Conservation (phyloP, 352 stramenopile species). For the Aphanomyces stellatus region DNA sequence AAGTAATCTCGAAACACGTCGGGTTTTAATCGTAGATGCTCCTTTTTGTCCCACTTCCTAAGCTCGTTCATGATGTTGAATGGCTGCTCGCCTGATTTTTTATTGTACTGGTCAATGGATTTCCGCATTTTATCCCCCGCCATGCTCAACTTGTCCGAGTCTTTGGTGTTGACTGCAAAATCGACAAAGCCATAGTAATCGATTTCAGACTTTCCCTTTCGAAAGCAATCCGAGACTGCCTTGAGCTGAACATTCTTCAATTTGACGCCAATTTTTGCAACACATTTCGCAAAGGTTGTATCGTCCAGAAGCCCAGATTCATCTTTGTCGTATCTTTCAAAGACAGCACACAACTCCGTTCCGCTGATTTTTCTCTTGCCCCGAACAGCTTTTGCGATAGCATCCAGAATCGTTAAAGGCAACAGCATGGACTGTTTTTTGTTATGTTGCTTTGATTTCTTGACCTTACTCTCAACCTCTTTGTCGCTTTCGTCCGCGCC, state of each 20-base stretch:
- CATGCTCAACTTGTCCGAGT: constrained; percentile 48
- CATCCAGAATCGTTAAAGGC: not conserved
- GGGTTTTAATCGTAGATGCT: not conserved
- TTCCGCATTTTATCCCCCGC: constrained; percentile 39
- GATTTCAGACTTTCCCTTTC: constrained; percentile 23
- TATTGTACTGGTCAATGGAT: constrained; percentile 40
- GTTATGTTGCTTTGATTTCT: not conserved
- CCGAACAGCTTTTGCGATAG: not conserved
- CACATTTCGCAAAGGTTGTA: constrained; percentile 45
- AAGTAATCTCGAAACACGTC: not conserved
- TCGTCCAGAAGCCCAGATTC: constrained; percentile 27
- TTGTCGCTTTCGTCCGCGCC: not conserved
- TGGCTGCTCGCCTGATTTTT: constrained; percentile 31
- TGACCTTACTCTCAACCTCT: not conserved
- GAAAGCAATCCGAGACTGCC: constrained; percentile 35
- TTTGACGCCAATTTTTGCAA: constrained; percentile 42
- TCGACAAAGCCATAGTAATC: constrained; percentile 54
- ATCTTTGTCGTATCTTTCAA: constrained; percentile 43
- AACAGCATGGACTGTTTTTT: not conserved
- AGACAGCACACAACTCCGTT: constrained; percentile 19
- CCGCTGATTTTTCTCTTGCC: not conserved
- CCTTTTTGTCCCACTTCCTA: constrained; percentile 42
- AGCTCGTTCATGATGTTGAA: constrained; percentile 36
- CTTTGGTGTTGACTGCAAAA: constrained; percentile 51
- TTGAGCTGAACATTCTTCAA: constrained; percentile 40